These are phyloP conservation scores for Gloeophyllum trabeum DNA, from an alignment of 768 basidiomycete species.

Conservation along the genomic window DNA sequence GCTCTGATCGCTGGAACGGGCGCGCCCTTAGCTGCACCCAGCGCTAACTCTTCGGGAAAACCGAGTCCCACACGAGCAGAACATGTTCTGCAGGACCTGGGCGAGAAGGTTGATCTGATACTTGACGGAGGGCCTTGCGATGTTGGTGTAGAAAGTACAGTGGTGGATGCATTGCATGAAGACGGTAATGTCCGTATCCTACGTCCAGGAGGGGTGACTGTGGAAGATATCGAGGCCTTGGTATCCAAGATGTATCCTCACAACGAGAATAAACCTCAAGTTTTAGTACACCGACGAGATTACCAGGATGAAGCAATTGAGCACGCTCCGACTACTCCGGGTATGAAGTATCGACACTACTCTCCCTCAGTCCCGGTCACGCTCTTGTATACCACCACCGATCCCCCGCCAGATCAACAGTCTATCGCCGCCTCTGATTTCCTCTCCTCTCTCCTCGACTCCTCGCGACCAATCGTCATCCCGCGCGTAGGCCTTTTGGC, in stretches of 20 bases:
- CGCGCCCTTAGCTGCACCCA: slow-evolving; percentile 84
- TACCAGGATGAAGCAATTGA: slow-evolving; percentile 62
- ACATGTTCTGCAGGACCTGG: slow-evolving; percentile 75
- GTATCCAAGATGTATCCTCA: slow-evolving; percentile 31
- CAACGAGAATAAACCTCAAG: slow-evolving; percentile 29
- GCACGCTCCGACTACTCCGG: slow-evolving; percentile 83
- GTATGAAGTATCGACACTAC: slow-evolving; percentile 99
- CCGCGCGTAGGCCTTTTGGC: slow-evolving; percentile 51
- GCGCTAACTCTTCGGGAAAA: slow-evolving; percentile 89
- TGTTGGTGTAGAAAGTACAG: slow-evolving; percentile 93
- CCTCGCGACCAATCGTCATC: slow-evolving; percentile 19
- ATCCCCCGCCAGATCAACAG: slow-evolving; percentile 24
- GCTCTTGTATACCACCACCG: slow-evolving; percentile 47
- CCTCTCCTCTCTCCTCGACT: slow-evolving; percentile 22
- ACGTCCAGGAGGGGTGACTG: slow-evolving; percentile 85
- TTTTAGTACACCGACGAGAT: slow-evolving; percentile 74
- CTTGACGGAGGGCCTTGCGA: slow-evolving; percentile 88
- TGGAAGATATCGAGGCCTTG: slow-evolving; percentile 70
- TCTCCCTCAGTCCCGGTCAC: slow-evolving; percentile 83
- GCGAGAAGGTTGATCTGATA: slow-evolving; percentile 64
- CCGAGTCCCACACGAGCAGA: slow-evolving; percentile 87
- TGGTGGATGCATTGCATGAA: slow-evolving; percentile 74
- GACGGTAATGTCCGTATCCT: slow-evolving; percentile 75
- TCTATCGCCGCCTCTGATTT: slow-evolving; percentile 23
- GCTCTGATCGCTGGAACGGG: slow-evolving; percentile 72